Conservation (phyloP, 2,329 filamentous ascomycete genomes). For the Alternaria sp. region DNA sequence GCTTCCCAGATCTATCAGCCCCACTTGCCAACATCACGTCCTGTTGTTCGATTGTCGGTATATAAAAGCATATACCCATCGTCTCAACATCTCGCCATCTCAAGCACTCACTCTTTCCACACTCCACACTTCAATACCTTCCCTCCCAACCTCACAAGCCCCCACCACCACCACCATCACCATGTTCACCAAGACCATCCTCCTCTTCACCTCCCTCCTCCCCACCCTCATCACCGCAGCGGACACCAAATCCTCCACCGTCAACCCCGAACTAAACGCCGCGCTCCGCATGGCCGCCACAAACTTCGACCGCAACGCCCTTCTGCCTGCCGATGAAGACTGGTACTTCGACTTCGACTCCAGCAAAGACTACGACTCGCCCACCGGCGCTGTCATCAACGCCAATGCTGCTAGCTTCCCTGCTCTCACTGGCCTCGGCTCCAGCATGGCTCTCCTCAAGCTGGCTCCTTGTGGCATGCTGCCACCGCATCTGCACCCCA, state of each 20-base stretch:
- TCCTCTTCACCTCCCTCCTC: slow-evolving; percentile 18
- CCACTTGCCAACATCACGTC: neutral
- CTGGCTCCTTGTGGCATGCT: slow-evolving; percentile 61
- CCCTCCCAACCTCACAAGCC: neutral
- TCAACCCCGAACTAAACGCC: slow-evolving; percentile 50
- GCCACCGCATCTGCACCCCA: slow-evolving; percentile 58
- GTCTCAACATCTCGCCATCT: neutral
- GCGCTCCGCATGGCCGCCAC: slow-evolving; percentile 49
- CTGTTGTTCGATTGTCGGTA: neutral
- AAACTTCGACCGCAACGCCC: slow-evolving; percentile 52
- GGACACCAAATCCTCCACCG: slow-evolving; percentile 47
- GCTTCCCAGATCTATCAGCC: neutral
- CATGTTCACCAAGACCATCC: neutral
- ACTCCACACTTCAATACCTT: neutral
- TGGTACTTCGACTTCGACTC: slow-evolving; percentile 60
- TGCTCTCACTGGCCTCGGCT: slow-evolving; percentile 54
- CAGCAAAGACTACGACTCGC: slow-evolving; percentile 53
- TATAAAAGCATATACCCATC: slow-evolving; percentile 2
- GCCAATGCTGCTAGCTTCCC: slow-evolving; percentile 61
- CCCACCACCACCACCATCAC: neutral
- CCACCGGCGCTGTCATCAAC: slow-evolving; percentile 58
- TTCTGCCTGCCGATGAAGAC: slow-evolving; percentile 51
- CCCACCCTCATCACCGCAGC: slow-evolving; percentile 22
- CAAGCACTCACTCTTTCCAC: neutral
- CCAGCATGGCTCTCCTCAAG: slow-evolving; percentile 55